Evolutionary conservation across 2,329 filamentous ascomycete species (phyloP).

Genomic region (Beauveria rudraprayagi): DNA sequence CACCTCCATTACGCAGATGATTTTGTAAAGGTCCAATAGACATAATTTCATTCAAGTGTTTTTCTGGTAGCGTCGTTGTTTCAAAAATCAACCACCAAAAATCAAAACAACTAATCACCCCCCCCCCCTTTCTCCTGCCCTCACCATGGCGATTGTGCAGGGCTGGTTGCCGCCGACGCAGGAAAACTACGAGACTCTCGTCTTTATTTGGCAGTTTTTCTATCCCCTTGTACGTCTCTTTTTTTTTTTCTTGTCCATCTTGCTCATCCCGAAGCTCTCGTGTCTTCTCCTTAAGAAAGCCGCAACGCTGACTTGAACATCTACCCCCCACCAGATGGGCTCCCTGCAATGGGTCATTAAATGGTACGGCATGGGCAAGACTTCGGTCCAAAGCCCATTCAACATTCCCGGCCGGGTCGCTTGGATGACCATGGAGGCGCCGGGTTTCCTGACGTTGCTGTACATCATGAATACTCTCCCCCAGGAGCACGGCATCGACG

Average conservation of each 20-base stretch:
- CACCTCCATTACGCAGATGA: too few relatives aligned
- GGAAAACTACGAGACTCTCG: conserved; percentile 47
- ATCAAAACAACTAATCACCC: too few relatives aligned
- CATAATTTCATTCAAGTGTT: too few relatives aligned
- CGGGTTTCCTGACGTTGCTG: conserved; percentile 67
- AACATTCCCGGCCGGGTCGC: conserved; percentile 85
- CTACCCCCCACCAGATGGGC: conserved; percentile 47
- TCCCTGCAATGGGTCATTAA: conserved; percentile 66
- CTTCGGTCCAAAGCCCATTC: conserved; percentile 61
- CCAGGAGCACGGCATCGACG: conserved; percentile 42
- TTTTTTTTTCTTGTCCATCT: not conserved
- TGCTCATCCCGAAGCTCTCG: conserved; percentile 2
- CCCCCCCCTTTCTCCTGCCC: too few relatives aligned
- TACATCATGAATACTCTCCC: conserved; percentile 72
- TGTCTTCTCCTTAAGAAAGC: not conserved
- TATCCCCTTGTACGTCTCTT: conserved; percentile 41
- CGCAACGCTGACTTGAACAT: not conserved
- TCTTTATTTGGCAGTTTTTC: conserved; percentile 43
- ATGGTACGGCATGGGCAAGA: conserved; percentile 91
- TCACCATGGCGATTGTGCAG: conserved; percentile 39
- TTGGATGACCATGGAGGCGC: conserved; percentile 83
- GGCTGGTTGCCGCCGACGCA: conserved; percentile 50
- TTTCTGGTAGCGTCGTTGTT: too few relatives aligned
- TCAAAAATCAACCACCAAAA: too few relatives aligned
- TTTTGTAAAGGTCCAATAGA: too few relatives aligned